Conservation (phyloP, 371 early-diverging fungal genomes). For the Rhizopus microsporus region DNA sequence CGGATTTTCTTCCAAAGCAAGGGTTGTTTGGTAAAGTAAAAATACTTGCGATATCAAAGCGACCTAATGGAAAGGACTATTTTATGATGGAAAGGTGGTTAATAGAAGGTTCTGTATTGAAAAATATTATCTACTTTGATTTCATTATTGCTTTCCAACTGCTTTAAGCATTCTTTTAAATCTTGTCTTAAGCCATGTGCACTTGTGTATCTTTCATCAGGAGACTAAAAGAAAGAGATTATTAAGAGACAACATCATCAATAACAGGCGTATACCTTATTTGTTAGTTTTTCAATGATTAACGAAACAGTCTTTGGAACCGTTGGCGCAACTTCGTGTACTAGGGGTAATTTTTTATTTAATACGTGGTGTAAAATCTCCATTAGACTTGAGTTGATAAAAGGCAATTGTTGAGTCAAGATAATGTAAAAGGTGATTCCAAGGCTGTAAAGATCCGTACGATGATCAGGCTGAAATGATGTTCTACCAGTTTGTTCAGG, state of each 20-base stretch:
- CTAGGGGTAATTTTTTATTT: conserved; percentile 48
- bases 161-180: conserved; percentile 49
- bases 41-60: conserved; percentile 54
- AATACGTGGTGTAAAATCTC: conserved; percentile 60
- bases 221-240: conserved; percentile 41
- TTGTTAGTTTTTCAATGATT: conserved; percentile 60
- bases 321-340: conserved; percentile 47
- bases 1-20: conserved; percentile 49
- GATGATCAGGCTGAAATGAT: conserved; percentile 59
- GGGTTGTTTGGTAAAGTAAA: conserved; percentile 54
- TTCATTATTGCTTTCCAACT: conserved; percentile 20
- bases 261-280: conserved; percentile 41
- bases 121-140: not conserved
- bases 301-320: conserved; percentile 49
- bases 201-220: conserved; percentile 60
- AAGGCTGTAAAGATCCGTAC: conserved; percentile 62
- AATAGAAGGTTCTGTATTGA: too few species aligned
- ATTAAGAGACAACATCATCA: not conserved
- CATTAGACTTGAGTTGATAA: conserved; percentile 55
- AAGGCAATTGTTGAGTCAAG: conserved; percentile 52
- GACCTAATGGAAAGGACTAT: conserved; percentile 46
- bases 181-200: conserved; percentile 61
- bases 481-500: conserved; percentile 66
- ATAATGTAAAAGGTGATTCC: conserved; percentile 56
- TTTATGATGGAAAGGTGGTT: too few species aligned